These are phyloP conservation scores for Trichosporon asahii DNA, from an alignment of 1,284 basidiomycete species.

Conservation along the genomic window DNA sequence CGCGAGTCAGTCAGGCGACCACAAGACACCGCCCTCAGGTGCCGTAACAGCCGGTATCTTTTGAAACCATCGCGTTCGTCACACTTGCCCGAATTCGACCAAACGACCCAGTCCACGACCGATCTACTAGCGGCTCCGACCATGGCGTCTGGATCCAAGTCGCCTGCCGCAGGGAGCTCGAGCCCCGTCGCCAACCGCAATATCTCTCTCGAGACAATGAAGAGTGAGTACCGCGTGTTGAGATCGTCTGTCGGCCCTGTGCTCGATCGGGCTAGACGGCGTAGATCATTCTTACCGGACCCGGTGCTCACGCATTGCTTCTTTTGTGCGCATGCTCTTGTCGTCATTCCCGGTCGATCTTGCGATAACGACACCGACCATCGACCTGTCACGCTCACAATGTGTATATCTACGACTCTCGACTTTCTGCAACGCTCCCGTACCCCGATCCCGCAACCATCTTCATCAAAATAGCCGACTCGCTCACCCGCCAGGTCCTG, in stretches of 20 bases:
- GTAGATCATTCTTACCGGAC: neutral
- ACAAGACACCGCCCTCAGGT: neutral
- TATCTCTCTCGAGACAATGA: conserved; percentile 3
- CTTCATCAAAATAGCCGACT: conserved; percentile 30
- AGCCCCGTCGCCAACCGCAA: neutral
- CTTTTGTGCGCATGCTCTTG: neutral
- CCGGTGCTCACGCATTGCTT: neutral
- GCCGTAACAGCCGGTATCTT: neutral
- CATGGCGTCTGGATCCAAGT: neutral
- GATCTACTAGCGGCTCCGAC: neutral
- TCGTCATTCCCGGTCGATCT: neutral
- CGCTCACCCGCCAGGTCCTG: conserved; percentile 46
- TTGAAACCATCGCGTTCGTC: neutral
- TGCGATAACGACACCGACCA: neutral
- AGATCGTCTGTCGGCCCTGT: neutral
- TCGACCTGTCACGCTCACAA: neutral
- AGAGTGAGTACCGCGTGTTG: neutral
- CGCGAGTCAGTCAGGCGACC: neutral
- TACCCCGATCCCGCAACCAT: neutral
- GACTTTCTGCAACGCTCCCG: neutral
- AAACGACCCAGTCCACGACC: neutral
- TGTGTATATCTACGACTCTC: neutral
- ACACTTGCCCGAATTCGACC: neutral
- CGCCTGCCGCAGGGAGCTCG: neutral
- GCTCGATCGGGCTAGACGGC: neutral